A percentile compares a stretch with the other conserved stretches of the same genome.
phyloP scores from a whole-genome alignment of 345 rosid genomes.

The Carallia brachiata region DNA sequence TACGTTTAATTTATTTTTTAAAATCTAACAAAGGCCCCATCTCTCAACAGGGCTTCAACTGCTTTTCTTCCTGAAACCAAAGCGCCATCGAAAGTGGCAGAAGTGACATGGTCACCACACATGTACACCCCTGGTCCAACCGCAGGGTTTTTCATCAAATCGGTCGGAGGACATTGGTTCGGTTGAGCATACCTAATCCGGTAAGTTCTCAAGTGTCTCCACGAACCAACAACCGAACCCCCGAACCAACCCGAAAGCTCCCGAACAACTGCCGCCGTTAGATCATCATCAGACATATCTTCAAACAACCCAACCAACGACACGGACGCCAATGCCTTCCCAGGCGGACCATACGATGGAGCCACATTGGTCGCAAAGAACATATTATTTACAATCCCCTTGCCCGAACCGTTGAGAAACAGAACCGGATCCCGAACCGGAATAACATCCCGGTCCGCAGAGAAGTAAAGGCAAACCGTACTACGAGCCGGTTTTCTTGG shows the following conservation, averaged over 20 bases:
- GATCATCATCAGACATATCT: constrained; percentile 47
- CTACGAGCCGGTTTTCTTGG: constrained; percentile 46
- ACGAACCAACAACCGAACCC: constrained; percentile 44
- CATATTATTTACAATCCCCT: constrained; percentile 89
- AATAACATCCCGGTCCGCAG: constrained; percentile 46
- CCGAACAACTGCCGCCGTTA: constrained; percentile 41
- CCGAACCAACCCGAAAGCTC: constrained; percentile 81
- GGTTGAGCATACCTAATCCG: constrained; percentile 76
- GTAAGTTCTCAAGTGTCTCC: constrained; percentile 78
- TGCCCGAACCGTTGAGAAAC: constrained; percentile 70
- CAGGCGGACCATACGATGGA: constrained; percentile 63
- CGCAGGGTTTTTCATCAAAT: constrained; percentile 52
- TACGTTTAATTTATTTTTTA: too few relatives aligned
- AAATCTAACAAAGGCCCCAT: constrained; percentile 6
- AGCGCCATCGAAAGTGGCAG: constrained; percentile 92
- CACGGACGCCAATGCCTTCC: constrained; percentile 68
- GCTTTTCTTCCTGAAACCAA: constrained; percentile 83
- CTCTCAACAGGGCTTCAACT: constrained; percentile 63
- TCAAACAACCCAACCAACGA: constrained; percentile 71
- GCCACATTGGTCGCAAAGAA: constrained; percentile 85
- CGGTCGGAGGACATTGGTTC: constrained; percentile 76
- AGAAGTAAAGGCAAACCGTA: constrained; percentile 75
- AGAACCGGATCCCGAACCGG: constrained; percentile 73
- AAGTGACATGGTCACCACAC: constrained; percentile 76
- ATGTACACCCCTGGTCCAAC: constrained; percentile 46